Evolutionary conservation across 2,329 filamentous ascomycete species (phyloP).

Genomic region (Ophiocordyceps robertsii): DNA sequence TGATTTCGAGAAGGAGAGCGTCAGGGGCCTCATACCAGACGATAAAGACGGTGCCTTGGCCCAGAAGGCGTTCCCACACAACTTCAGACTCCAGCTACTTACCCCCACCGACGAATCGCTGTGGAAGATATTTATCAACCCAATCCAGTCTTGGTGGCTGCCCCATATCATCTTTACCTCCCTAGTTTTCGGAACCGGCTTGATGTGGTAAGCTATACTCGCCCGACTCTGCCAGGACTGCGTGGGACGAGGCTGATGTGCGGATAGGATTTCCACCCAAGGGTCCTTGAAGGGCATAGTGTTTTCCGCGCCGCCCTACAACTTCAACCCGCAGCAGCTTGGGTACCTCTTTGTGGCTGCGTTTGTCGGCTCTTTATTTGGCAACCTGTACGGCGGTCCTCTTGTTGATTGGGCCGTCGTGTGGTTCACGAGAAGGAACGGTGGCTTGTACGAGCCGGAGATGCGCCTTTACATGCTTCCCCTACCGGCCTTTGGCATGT

Average conservation of each 20-base stretch:
- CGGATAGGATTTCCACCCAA: too few relatives aligned
- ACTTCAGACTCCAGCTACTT: conserved; percentile 2
- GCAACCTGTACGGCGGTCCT: conserved; percentile 23
- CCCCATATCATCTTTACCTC: conserved; percentile 25
- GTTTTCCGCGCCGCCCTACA: conserved; percentile 20
- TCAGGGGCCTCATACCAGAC: neutral
- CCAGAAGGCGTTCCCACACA: neutral
- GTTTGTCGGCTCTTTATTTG: conserved; percentile 24
- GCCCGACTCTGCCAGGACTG: conserved; percentile 13
- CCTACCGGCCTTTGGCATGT: conserved; percentile 16
- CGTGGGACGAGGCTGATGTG: too few relatives aligned
- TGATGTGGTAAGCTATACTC: conserved; percentile 19
- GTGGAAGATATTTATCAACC: conserved; percentile 7
- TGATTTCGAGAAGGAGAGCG: neutral
- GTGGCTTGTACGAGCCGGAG: conserved; percentile 28
- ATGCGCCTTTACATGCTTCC: conserved; percentile 22
- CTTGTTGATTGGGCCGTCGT: conserved; percentile 24
- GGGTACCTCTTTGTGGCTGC: conserved; percentile 15
- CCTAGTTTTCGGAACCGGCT: conserved; percentile 21
- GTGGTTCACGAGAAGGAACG: conserved; percentile 21
- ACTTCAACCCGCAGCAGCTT: conserved; percentile 11
- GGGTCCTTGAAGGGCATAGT: conserved; percentile 6
- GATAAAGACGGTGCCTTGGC: neutral
- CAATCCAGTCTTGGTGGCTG: conserved; percentile 11
- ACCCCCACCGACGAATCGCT: conserved; percentile 8